Conservation (phyloP, 2,329 filamentous ascomycete species). For the Pseudogymnoascus sp. region DNA sequence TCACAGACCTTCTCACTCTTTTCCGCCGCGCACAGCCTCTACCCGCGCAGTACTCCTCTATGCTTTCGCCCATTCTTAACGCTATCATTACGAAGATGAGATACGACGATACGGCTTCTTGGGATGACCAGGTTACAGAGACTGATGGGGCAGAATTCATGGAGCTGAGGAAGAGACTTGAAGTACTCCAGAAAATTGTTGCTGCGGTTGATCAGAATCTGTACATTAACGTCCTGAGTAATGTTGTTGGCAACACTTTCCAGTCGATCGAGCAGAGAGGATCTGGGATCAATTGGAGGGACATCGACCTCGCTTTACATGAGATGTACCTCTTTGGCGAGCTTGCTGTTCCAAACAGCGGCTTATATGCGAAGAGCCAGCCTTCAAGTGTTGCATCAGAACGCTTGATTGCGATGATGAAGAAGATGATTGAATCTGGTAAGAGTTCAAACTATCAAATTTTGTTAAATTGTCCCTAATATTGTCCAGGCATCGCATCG, state of each 20-base stretch:
- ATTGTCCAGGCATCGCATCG: slow-evolving; percentile 63
- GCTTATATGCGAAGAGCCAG: slow-evolving; percentile 77
- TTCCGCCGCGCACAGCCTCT: slow-evolving; percentile 72
- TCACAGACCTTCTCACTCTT: slow-evolving; percentile 87
- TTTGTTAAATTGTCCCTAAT: slow-evolving; percentile 21
- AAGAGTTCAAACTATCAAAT: slow-evolving; percentile 29
- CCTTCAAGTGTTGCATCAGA: slow-evolving; percentile 74
- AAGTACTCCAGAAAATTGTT: slow-evolving; percentile 86
- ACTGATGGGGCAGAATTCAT: slow-evolving; percentile 97
- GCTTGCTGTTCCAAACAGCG: slow-evolving; percentile 79
- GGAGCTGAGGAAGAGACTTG: slow-evolving; percentile 81
- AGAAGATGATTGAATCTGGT: slow-evolving; percentile 90
- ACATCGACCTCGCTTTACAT: slow-evolving; percentile 85
- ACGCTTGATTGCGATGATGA: slow-evolving; percentile 84
- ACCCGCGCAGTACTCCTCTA: slow-evolving; percentile 68
- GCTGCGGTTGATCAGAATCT: slow-evolving; percentile 81
- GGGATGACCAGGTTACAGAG: slow-evolving; percentile 90
- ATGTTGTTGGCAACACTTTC: slow-evolving; percentile 82
- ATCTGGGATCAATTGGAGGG: slow-evolving; percentile 80
- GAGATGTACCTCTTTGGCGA: slow-evolving; percentile 97
- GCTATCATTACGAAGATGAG: slow-evolving; percentile 94
- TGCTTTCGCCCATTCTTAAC: slow-evolving; percentile 82
- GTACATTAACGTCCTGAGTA: slow-evolving; percentile 82
- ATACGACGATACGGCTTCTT: slow-evolving; percentile 88
- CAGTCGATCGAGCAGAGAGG: slow-evolving; percentile 68